Base-by-base conservation (phyloP, 176 grass and related monocot genomes). In the Dendrocalamus sinicus region DNA sequence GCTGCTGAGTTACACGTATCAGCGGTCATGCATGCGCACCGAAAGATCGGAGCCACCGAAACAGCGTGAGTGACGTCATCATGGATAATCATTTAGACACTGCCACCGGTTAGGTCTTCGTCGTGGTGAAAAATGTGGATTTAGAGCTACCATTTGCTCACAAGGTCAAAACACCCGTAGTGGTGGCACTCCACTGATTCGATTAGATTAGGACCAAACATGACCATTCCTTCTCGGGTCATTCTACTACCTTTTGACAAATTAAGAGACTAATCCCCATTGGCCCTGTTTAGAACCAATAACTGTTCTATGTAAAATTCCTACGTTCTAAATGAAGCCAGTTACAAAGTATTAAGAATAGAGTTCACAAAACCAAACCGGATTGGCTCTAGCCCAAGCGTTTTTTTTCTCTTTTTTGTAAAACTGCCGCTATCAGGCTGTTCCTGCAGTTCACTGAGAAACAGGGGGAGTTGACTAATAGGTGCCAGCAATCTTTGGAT, bases 1-100 rank as follows among this genome's bases (percentile, higher is more conserved):
- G 2, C 87, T 24, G 66, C 67, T 2, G 74, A 39, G 81, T 7
- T 67, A 73, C 87, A 84, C 81, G 75, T 89, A 57, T 30, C 48
- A 40, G 63, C 52, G 66, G 43, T 53, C 45, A 13, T 23, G 57
- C 69, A 80, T 16, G 76, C 77, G 85, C n/a, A n/a, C n/a, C n/a
- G n/a, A n/a, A n/a, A n/a, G n/a, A n/a, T n/a, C n/a, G n/a, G n/a
- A n/a, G n/a, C n/a, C 66, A 45, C 64, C 22, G 7, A 44, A 15
- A n/a, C 46, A 47, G 46, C n/a, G 1, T 72, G 9, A 1, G 28
- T 72, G 67, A 80, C 67, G 30, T 53, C 22, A 72, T 39, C 67
- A 52, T 26, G 22, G 43, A 4, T 62, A 76, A 86, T 45, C 76
- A 51, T 79, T 72, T 63, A 54, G 54, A 72, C 53, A 63, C 51